Evolutionary conservation across 306 rosid species (phyloP).

Genomic region (Neltuma alba): DNA sequence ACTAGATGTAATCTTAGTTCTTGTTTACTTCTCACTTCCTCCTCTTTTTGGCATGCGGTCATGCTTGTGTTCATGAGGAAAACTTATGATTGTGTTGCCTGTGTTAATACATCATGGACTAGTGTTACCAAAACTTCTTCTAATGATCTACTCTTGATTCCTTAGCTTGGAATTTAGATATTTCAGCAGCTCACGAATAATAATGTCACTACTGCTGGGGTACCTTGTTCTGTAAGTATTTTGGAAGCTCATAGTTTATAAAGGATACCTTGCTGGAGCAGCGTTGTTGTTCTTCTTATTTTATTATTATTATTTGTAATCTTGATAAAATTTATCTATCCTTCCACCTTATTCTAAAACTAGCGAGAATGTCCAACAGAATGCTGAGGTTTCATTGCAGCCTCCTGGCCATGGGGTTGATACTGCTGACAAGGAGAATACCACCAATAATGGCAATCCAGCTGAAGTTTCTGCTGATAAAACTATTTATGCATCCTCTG

Average conservation of each 20-base stretch:
- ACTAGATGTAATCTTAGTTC: neutral
- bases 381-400: constrained; percentile 53
- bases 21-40: constrained; percentile 1
- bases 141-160: constrained; percentile 36
- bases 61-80: neutral
- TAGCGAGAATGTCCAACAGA: constrained; percentile 58
- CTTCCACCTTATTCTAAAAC: constrained; percentile 66
- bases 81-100: neutral
- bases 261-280: constrained; percentile 82
- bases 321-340: constrained; percentile 58
- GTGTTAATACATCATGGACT: constrained; percentile 5
- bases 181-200: constrained; percentile 77
- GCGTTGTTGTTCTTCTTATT: no score
- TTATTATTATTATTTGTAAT: constrained; percentile 60
- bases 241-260: constrained; percentile 78
- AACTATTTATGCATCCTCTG: constrained; percentile 56
- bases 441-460: constrained; percentile 53
- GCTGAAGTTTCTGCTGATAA: constrained; percentile 57
- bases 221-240: constrained; percentile 74
- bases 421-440: constrained; percentile 58
- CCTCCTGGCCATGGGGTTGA: constrained; percentile 60
- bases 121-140: constrained; percentile 6
- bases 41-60: constrained; percentile 8
- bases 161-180: constrained; percentile 63
- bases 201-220: constrained; percentile 55